A percentile compares a stretch with the other conserved stretches of the same genome.
Evolutionary conservation across 768 basidiomycete genomes (phyloP).

Genomic region (Psilocybe cyanescens): DNA sequence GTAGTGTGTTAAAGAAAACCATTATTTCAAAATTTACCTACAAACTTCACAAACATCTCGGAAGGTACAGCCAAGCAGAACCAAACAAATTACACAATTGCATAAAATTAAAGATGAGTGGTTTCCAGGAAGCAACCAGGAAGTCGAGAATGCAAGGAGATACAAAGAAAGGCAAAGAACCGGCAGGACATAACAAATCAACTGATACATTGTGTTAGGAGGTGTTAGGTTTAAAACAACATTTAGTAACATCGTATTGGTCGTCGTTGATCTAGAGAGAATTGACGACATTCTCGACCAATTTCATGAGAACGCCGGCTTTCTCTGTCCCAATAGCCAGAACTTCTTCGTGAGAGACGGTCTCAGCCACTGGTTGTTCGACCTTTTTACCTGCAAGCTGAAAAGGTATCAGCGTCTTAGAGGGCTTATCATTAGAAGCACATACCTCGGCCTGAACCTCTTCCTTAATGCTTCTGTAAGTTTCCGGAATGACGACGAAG

Average conservation of each 20-base stretch:
- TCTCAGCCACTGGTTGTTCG: slow-evolving; percentile 40
- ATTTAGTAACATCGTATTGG: background rate
- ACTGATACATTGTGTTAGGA: background rate
- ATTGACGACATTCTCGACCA: slow-evolving; percentile 70
- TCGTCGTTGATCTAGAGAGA: slow-evolving; percentile 9
- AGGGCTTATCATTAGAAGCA: slow-evolving; percentile 1
- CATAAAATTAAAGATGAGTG: background rate
- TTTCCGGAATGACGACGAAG: slow-evolving; percentile 73
- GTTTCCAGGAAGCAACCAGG: background rate
- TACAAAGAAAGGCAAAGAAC: background rate
- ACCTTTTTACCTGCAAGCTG: slow-evolving; percentile 67
- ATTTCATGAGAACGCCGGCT: slow-evolving; percentile 68
- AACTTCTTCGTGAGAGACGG: slow-evolving; percentile 83
- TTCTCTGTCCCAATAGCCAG: slow-evolving; percentile 65
- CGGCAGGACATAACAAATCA: background rate
- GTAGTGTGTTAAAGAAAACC: background rate
- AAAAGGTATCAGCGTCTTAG: slow-evolving; percentile 1
- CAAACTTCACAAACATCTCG: background rate
- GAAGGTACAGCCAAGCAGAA: background rate
- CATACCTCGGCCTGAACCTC: slow-evolving; percentile 80
- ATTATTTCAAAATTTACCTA: background rate
- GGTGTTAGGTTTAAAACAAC: background rate
- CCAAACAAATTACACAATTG: background rate
- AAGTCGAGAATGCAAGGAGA: background rate
- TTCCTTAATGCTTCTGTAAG: slow-evolving; percentile 68